Evolutionary conservation across 371 early-diverging fungal genomes (phyloP), one percentile per base, ranked within the genome.

Genomic region (Rhizopus arrhizus): DNA sequence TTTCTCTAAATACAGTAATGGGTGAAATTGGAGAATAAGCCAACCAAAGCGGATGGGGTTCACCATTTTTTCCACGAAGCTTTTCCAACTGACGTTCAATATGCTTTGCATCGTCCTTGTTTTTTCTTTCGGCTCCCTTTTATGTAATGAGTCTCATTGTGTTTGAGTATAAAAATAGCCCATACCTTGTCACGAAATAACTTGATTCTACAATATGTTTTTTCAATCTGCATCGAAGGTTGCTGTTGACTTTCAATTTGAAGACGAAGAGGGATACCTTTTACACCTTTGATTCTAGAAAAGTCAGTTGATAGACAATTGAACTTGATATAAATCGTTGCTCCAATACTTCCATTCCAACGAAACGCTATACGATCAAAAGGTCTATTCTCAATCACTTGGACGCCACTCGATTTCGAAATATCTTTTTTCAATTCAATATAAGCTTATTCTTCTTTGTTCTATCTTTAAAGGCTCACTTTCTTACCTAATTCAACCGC

Each of bases 241-340:
- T 57, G 46, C 28, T 61, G 55, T 40, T 49, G 45, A 31, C 74
- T 77, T 62, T 77, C 69, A 3, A 83, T 69, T 46, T 79, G 80
- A 29, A 84, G 60, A 12, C 84, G 77, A 31, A 84, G 69, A 40
- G 81, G 75, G 13, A 81, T 80, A 10, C 84, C 84, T 64, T 84
- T 84, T 28, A 84, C 80, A 15, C 84, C 84, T 69, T 84, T 84
- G 55, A 80, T 76, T 42, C 79, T 58, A 49, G 82, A 77, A 60
- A 84, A 84, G 56, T 84, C 84, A 1, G 84, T 84, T 5, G 83
- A 83, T 10, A 84, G 58, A 60, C 81, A 81, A 59, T 81, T 79
- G 57, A 84, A 83, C 36, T 75, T 70, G 34, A 84, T 50, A 62
- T 69, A 62, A 16, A 84, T 67, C 40, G 75, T 72, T 31, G 78